Base-by-base conservation (phyloP, 495 filamentous ascomycete genomes). In the Trichoderma virens region DNA sequence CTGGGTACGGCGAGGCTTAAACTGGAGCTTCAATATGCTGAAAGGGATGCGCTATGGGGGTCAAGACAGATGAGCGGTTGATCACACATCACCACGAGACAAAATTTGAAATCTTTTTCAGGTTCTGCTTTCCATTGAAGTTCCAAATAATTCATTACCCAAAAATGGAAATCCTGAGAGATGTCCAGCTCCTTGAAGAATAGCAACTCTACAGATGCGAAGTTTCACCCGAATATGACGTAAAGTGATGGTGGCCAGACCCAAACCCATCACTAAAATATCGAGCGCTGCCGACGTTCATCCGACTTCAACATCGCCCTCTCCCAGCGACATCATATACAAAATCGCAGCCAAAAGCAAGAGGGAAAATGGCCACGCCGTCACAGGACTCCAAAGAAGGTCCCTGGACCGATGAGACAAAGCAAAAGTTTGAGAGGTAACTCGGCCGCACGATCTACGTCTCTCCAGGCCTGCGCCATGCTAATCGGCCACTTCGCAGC, bases 391-490 rank as follows among this genome's bases (percentile, higher is more conserved):
- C 51, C 6, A 27, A 56, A 30, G 25, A 56, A 13, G 25, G 72
- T 51, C 76, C 76, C 4, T 80, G 78, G 78, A 69, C 68, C 63
- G 67, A 75, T 30, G 74, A 80, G 66, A 75, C 72, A 5, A 79
- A 75, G 65, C 66, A 65, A 47, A 82, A 77, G 67, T 82, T 82
- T 61, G 67, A 80, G 39, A 74, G 71, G 79, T 80, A 71, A 59
- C 66, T 51, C 25, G 27, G 23, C 20, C 2, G 23, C 51, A 5
- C 27, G 18, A 11, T 28, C 51, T 43, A 2, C 41, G 45, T 61
- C 20, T 38, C 31, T 35, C 9, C 39, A 27, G 47, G 51, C 59
- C 62, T 62, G 62, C 28, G 27, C 39, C 20, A n/a, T 51, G 45
- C 16, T 20, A 51, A 51, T 51, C 6, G 20, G 38, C 28, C 38